Evolutionary conservation across 495 filamentous ascomycete genomes (phyloP), one percentile per base, ranked within the genome.

Genomic region (Neurospora sp.): DNA sequence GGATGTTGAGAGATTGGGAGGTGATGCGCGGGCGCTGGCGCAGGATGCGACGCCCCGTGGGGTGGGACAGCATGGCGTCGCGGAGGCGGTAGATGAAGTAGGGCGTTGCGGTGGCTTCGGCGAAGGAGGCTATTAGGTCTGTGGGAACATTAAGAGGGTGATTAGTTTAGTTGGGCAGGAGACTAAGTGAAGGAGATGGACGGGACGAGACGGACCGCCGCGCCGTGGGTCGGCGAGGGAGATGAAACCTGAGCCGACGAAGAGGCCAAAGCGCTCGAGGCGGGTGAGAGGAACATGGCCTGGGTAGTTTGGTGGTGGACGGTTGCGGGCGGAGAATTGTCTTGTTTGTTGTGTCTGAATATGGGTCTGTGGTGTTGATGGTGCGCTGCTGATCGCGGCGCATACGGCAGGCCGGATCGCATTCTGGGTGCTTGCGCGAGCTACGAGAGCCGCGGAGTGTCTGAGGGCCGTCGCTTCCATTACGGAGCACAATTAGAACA

Each of bases 81-180:
- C 93, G 93, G 17, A 99, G 93, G 70, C 93, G 92, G 84, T 92
- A 89, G 81, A 98, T 94, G 84, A 98, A 98, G 86, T 93, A 97
- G 37, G 96, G 96, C 39, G 94, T 93, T 70, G 94, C 92, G 5
- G 95, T 98, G 43, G 94, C 89, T 86, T 99, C 96, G 79, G 94
- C 96, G 19, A 97, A 90, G 34, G 94, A 87, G 31, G 96, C 96
- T 75, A 99, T 97, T 69, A 99, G 89, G 85, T 99, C 96, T 94
- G 71, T 5, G 38, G 37, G 9, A 10, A 38, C 37, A 38, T 39
- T 9, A 39, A 39, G 38, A 39, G 38, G 38, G 8, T 11, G 9
- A 11, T 39, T 39, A 39, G 38, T 39, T 39, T 3, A 39, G 38
- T 11, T 39, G 9, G 38, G 3, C 9, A 11, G 9, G 38, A 39